Percentiles rank a stretch among this genome's conserved stretches.
Evolutionary conservation across 1,284 basidiomycete genomes (phyloP).

Genomic region (Cutaneotrichosporon sp.): DNA sequence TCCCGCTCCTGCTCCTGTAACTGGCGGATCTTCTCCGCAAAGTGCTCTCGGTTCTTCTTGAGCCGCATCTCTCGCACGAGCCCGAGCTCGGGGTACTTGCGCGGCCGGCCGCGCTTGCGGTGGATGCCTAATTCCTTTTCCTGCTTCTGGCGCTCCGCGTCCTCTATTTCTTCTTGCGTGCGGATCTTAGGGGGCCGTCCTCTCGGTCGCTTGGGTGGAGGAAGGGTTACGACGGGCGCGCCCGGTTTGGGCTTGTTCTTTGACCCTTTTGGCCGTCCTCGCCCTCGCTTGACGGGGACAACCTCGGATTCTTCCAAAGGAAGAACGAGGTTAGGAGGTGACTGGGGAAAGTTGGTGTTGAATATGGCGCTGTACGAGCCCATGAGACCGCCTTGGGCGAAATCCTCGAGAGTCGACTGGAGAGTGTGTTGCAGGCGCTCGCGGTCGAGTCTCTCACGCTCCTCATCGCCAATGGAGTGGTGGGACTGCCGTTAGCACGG

Average conservation of each 20-base stretch:
- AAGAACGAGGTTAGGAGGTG: constrained; percentile 11
- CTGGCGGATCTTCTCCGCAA: constrained; percentile 27
- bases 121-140: constrained; percentile 34
- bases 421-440: constrained; percentile 32
- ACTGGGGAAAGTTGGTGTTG: constrained; percentile 19
- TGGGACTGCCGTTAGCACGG: constrained; percentile 17
- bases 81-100: constrained; percentile 41
- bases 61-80: constrained; percentile 44
- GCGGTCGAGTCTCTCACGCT: constrained; percentile 33
- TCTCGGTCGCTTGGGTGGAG: constrained; percentile 14
- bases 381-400: constrained; percentile 17
- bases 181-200: constrained; percentile 41
- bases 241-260: constrained; percentile 40
- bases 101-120: constrained; percentile 34
- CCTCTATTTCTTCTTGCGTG: constrained; percentile 32
- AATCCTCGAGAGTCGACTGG: constrained; percentile 36
- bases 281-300: constrained; percentile 23
- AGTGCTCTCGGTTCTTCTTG: constrained; percentile 39
- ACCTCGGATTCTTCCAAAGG: not conserved
- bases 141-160: constrained; percentile 26
- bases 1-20: constrained; percentile 16
- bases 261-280: constrained; percentile 42
- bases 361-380: constrained; percentile 18
- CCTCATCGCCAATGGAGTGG: constrained; percentile 22
- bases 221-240: constrained; percentile 10